These are phyloP conservation scores for Artemisia tridentata DNA, from an alignment of 129 eudicot genomes.

Conservation along the genomic window DNA sequence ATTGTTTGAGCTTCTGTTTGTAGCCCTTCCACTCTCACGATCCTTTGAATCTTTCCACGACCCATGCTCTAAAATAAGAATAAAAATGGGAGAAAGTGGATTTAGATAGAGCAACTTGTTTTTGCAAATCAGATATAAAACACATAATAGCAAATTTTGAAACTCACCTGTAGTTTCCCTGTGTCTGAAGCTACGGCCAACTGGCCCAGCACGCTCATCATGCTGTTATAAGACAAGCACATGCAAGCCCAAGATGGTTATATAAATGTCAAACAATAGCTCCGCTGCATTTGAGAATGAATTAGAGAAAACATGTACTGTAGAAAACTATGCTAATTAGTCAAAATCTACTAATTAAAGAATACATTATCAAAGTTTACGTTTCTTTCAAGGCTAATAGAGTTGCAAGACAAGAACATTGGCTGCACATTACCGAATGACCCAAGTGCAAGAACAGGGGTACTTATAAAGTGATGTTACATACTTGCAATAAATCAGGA, in stretches of 20 bases:
- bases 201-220: slow-evolving; percentile 39
- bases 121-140: not conserved
- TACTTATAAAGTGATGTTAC: too few relatives aligned
- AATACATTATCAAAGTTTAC: not conserved
- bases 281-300: slow-evolving; percentile 16
- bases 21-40: slow-evolving; percentile 37
- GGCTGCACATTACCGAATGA: not conserved
- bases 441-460: not conserved
- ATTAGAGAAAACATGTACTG: slow-evolving; percentile 50
- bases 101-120: not conserved
- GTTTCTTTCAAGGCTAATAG: not conserved
- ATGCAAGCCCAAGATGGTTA: slow-evolving; percentile 12
- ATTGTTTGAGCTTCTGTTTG: slow-evolving; percentile 26
- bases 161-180: slow-evolving; percentile 59
- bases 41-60: slow-evolving; percentile 66
- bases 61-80: slow-evolving; percentile 53
- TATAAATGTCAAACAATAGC: slow-evolving; percentile 6
- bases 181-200: slow-evolving; percentile 57
- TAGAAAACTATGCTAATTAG: slow-evolving; percentile 35
- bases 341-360: slow-evolving; percentile 3
- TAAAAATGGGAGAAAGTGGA: slow-evolving; percentile 1
- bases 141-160: slow-evolving; percentile 5
- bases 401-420: not conserved
- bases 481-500: too few relatives aligned
- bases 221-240: slow-evolving; percentile 49